Evolutionary conservation across 441 rosid species (phyloP).

Genomic region (Populus hybrid): DNA sequence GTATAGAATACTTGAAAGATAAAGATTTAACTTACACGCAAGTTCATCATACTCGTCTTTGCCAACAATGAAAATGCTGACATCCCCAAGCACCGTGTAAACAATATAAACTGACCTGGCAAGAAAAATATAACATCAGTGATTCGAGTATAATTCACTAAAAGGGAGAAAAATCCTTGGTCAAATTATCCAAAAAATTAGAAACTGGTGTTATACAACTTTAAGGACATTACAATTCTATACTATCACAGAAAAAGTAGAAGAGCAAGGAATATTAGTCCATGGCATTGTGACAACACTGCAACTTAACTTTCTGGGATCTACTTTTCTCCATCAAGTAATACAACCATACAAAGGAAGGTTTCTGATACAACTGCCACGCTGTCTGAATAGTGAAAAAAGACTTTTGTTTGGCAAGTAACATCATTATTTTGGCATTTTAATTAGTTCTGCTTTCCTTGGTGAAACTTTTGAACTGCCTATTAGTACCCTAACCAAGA

Average conservation of each 20-base stretch:
- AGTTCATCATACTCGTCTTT: slow-evolving; percentile 98
- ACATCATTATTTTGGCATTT: neutral
- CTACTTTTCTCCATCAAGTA: neutral
- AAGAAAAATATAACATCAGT: neutral
- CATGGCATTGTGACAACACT: neutral
- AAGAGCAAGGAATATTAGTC: neutral
- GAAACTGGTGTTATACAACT: neutral
- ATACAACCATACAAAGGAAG: neutral
- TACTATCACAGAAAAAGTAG: neutral
- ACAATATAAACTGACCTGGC: slow-evolving; percentile 89
- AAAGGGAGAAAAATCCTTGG: neutral
- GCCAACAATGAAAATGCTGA: slow-evolving; percentile 83
- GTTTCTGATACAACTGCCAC: neutral
- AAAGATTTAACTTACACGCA: slow-evolving; percentile 57
- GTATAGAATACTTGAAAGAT: neutral
- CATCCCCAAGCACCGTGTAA: slow-evolving; percentile 88
- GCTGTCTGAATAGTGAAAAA: neutral
- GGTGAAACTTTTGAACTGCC: neutral
- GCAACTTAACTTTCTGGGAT: neutral
- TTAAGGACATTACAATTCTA: neutral
- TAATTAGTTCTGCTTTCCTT: neutral
- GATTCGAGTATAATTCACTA: neutral
- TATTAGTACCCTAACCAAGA: neutral
- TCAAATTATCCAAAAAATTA: neutral
- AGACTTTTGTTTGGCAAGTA: neutral